Base-by-base conservation (phyloP, 2,329 filamentous ascomycete species). In the Beauveria sp. region DNA sequence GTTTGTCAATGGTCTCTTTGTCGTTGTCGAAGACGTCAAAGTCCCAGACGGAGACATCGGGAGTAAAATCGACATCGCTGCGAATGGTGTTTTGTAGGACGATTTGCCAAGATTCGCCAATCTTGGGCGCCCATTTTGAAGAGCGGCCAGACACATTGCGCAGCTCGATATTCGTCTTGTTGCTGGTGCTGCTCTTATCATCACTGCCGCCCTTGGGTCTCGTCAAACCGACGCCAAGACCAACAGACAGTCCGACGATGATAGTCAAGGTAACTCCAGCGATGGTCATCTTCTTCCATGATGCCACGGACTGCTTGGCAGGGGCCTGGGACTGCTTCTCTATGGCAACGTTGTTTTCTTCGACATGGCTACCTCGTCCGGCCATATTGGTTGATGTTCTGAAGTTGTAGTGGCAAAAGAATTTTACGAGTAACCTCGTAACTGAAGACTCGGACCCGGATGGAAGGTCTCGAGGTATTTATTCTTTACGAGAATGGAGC, bases 21-120 rank as follows among this genome's bases (percentile, higher is more conserved):
- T 68, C 58, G 66, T 76, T 85, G 70, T 88, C 85, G 70, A 82
- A 88, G 50, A 88, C 72, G 14, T 80, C 76, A 0, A 86, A 59
- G 64, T 76, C 74, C 62, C 69, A 76, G 48, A 88, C 75, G 5
- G 77, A 74, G 0, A 84, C 82, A 64, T 87, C 75, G 9, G 79
- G 77, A 22, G 67, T 64, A 43, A 71, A 67, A 24, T 70, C 67
- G 14, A 69, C 66, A 52, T 75, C 72, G 66, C 81, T 70, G 70
- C 74, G 71, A 55, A 83, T 70, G 57, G 73, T 72, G 59, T 75
- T 71, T 55, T 67, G 71, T 22, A 89, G 79, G 50, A 86, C 75
- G 59, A 88, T 88, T 67, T 89, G 85, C 84, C 84, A 89, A 3
- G 78, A 78, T 4, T 76, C 73, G 28, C 78, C 79, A 26, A 80